Evolutionary conservation across 441 rosid species (phyloP).

Genomic region (Euphorbia corollata): DNA sequence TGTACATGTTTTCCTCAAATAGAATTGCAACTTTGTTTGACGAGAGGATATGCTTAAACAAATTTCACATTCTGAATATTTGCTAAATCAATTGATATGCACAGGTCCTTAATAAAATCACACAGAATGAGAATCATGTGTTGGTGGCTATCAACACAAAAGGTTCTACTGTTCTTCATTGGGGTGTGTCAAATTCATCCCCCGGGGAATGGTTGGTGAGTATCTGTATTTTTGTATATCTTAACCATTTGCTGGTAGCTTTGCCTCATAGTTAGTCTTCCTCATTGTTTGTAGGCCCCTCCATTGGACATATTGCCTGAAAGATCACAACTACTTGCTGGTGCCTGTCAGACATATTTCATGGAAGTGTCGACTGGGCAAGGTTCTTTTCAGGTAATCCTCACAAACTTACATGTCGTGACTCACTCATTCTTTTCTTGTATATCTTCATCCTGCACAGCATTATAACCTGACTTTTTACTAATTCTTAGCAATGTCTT

Average conservation of each 20-base stretch:
- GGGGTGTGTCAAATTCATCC: slow-evolving; percentile 52
- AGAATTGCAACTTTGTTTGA: neutral
- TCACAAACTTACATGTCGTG: neutral
- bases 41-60: neutral
- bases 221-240: slow-evolving; percentile 13
- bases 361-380: slow-evolving; percentile 32
- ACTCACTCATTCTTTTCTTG: neutral
- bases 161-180: slow-evolving; percentile 52
- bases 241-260: slow-evolving; percentile 2
- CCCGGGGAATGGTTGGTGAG: slow-evolving; percentile 61
- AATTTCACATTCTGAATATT: neutral
- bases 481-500: slow-evolving; percentile 6
- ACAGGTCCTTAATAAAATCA: slow-evolving; percentile 39
- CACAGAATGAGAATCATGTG: slow-evolving; percentile 35
- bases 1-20: neutral
- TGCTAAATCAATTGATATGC: neutral
- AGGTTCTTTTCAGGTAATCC: slow-evolving; percentile 47
- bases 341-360: slow-evolving; percentile 63
- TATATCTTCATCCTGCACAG: neutral
- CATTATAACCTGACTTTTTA: neutral
- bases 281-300: slow-evolving; percentile 35
- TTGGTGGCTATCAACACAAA: slow-evolving; percentile 43
- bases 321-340: slow-evolving; percentile 45
- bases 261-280: slow-evolving; percentile 7
- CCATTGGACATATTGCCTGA: slow-evolving; percentile 53